Evolutionary conservation across 1,284 basidiomycete genomes (phyloP), one percentile per base, ranked within the genome.

Genomic region (Schizophyllum amplum): DNA sequence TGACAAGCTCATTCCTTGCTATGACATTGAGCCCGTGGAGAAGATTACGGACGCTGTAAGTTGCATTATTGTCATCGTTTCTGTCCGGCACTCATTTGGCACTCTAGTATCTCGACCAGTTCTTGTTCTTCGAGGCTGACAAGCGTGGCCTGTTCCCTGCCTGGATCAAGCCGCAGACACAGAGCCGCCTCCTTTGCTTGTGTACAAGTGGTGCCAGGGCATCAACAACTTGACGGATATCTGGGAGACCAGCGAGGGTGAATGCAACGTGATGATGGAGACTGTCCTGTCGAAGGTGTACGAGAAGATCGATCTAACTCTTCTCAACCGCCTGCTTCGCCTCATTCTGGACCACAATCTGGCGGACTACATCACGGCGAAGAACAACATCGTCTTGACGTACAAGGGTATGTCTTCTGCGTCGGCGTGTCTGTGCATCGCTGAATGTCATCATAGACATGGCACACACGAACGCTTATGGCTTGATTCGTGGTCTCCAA

Each of bases 41-140:
- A 98, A 98, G 83, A 96, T 98, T 61, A 98, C 94, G 22, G 95
- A 97, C 71, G 94, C 94, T 23, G 83, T 97, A 49, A 91, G 94
- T 68, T 91, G 94, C 72, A 94, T 92, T 81, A 67, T 91, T 53
- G 90, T 89, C 78, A 92, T 91, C 63, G 87, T 90, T 76, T 79
- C 64, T 66, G 75, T 65, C 25, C n/a, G n/a, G 17, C 53, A n/a
- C 26, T 17, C 54, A 15, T 24, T 24, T 47, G 20, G 26, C 42
- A 23, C 5, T 53, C 4, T 6, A 25, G 27, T 63, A 46, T 24
- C 42, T 24, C 21, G 55, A 59, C 33, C 62, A 63, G 24, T 57
- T 55, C 70, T 54, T 50, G 48, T 69, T 69, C 64, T 77, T 69
- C 64, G 87, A 87, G 72, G 93, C 92, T n/a, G 95, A 98, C 74